A percentile compares a stretch with the other conserved stretches of the same genome.
Evolutionary conservation across 1,284 basidiomycete species (phyloP).

Genomic region (Athelia psychrophila): DNA sequence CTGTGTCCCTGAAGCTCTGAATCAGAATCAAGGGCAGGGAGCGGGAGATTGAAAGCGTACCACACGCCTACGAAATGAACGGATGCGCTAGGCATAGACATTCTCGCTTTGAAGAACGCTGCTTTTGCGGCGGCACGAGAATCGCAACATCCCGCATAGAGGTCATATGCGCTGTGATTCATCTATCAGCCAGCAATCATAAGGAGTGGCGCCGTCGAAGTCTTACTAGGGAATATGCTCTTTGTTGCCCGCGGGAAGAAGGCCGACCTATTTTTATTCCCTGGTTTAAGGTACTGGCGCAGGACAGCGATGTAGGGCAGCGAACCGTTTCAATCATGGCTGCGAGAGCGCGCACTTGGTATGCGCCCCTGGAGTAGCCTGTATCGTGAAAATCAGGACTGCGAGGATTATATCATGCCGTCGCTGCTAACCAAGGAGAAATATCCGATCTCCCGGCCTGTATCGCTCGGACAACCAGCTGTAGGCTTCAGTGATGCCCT

Average conservation of each 20-base stretch:
- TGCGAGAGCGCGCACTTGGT: conserved; percentile 19
- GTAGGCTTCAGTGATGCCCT: conserved; percentile 16
- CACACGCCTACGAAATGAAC: conserved; percentile 21
- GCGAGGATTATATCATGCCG: neutral
- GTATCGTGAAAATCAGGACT: neutral
- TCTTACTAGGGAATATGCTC: conserved; percentile 22
- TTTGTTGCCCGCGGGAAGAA: conserved; percentile 17
- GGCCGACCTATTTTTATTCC: conserved; percentile 13
- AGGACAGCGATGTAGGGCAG: conserved; percentile 4
- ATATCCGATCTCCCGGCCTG: conserved; percentile 14
- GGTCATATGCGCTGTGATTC: neutral
- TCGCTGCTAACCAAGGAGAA: conserved; percentile 14
- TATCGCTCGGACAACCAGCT: conserved; percentile 18
- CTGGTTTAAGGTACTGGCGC: neutral
- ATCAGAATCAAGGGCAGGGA: neutral
- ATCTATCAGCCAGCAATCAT: neutral
- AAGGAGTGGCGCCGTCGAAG: neutral
- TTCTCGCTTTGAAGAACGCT: neutral
- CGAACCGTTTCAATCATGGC: conserved; percentile 15
- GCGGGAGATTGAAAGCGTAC: conserved; percentile 6
- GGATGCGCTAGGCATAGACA: neutral
- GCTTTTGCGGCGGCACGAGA: neutral
- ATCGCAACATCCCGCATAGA: neutral
- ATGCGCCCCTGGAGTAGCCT: conserved; percentile 25
- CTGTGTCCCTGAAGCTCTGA: conserved; percentile 5